Evolutionary conservation across 257 asterid species (phyloP).

Genomic region (Fraxinus excelsior): DNA sequence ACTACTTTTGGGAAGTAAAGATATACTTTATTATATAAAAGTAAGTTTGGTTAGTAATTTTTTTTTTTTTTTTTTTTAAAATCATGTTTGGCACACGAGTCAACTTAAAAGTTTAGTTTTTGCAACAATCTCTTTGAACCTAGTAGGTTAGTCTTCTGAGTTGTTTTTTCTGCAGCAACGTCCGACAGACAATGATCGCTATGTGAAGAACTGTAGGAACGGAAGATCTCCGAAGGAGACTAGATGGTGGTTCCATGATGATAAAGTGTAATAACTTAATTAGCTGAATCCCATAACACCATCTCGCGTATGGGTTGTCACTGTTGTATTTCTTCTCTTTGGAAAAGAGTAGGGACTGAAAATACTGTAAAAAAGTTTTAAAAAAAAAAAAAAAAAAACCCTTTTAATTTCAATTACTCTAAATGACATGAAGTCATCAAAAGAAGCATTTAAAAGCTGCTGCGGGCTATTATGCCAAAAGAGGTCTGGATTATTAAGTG

Average conservation of each 20-base stretch:
- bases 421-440: slow-evolving; percentile 32
- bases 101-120: too few relatives aligned
- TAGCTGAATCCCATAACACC: slow-evolving; percentile 31
- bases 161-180: slow-evolving; percentile 65
- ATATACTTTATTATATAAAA: too few relatives aligned
- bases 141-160: not conserved
- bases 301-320: slow-evolving; percentile 21
- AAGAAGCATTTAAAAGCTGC: slow-evolving; percentile 24
- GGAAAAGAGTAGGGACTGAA: slow-evolving; percentile 20
- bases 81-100: not conserved
- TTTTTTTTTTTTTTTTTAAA: too few relatives aligned
- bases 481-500: not conserved
- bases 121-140: not conserved
- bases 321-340: slow-evolving; percentile 28
- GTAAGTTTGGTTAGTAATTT: not conserved
- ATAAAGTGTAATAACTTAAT: slow-evolving; percentile 62
- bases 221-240: slow-evolving; percentile 99
- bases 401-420: slow-evolving; percentile 27
- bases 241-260: slow-evolving; percentile 99
- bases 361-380: slow-evolving; percentile 11
- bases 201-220: slow-evolving; percentile 90
- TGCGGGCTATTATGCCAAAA: slow-evolving; percentile 17
- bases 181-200: slow-evolving; percentile 93
- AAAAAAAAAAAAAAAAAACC: slow-evolving; percentile 6
- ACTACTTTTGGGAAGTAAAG: not conserved